These are phyloP conservation scores for Phytophthora multivora DNA, from an alignment of 352 stramenopile species.

Conservation along the genomic window DNA sequence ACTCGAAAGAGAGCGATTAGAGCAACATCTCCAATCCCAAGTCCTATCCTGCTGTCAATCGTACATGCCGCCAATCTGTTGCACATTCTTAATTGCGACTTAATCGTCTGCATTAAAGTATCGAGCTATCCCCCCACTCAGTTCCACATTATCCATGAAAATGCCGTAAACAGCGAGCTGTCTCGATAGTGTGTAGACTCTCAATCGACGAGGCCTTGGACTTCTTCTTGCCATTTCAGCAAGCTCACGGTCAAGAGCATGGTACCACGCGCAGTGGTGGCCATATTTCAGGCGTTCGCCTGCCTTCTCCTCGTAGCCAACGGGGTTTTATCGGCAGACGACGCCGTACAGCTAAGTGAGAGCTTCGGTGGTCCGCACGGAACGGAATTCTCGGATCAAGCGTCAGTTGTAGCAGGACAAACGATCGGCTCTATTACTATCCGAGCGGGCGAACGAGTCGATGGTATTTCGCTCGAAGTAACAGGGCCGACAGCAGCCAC, in stretches of 20 bases:
- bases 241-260: slow-evolving; percentile 11
- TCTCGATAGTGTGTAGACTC: slow-evolving; percentile 3
- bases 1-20: slow-evolving; percentile 12
- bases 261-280: background rate
- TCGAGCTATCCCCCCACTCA: background rate
- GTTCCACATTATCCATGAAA: background rate
- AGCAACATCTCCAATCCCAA: slow-evolving; percentile 17
- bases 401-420: slow-evolving; percentile 13
- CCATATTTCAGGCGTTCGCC: slow-evolving; percentile 3
- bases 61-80: background rate
- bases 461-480: slow-evolving; percentile 26
- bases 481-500: slow-evolving; percentile 13
- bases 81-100: background rate
- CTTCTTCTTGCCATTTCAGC: slow-evolving; percentile 8
- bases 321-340: slow-evolving; percentile 8
- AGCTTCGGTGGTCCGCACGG: slow-evolving; percentile 27
- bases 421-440: slow-evolving; percentile 25
- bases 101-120: background rate
- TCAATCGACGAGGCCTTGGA: background rate
- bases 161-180: slow-evolving; percentile 14
- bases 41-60: slow-evolving; percentile 20
- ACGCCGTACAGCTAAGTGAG: slow-evolving; percentile 22
- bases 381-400: slow-evolving; percentile 28
- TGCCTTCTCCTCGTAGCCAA: slow-evolving; percentile 12
- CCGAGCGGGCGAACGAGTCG: slow-evolving; percentile 11